Percentiles rank a stretch among this genome's conserved stretches.
Evolutionary conservation across 192 early-diverging fungal genomes (phyloP).

Genomic region (Pilaira anomala): DNA sequence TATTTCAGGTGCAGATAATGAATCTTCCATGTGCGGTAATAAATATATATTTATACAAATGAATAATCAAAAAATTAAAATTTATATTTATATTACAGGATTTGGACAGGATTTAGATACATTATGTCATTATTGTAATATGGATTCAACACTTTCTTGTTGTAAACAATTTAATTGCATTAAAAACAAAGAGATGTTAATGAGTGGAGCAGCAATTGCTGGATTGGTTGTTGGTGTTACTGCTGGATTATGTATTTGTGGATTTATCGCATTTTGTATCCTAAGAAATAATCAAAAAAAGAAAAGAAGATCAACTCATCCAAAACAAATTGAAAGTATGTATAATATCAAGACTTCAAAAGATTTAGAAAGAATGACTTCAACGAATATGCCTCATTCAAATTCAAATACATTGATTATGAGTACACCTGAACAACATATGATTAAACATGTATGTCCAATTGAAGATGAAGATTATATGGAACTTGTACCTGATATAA

Average conservation of each 20-base stretch:
- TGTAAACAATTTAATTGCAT: slow-evolving; percentile 17
- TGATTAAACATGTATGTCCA: neutral
- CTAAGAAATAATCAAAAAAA: slow-evolving; percentile 3
- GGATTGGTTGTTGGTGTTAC: slow-evolving; percentile 10
- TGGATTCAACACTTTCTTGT: slow-evolving; percentile 11
- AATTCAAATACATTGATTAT: too few species aligned
- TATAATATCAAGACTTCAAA: too few species aligned
- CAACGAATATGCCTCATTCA: too few species aligned
- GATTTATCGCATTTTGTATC: neutral
- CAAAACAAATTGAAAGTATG: neutral
- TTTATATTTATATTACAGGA: slow-evolving; percentile 5
- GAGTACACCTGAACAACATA: neutral
- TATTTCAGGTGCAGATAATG: slow-evolving; percentile 7
- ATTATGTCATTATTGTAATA: slow-evolving; percentile 19
- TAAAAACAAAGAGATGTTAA: neutral
- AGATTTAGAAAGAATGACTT: too few species aligned
- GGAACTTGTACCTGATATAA: slow-evolving; percentile 1
- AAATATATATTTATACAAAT: neutral
- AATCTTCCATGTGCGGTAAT: slow-evolving; percentile 10
- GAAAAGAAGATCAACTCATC: neutral
- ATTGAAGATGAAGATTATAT: slow-evolving; percentile 7
- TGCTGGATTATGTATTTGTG: neutral
- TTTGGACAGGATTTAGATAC: slow-evolving; percentile 22
- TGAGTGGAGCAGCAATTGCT: neutral
- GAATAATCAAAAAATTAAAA: neutral